Evolutionary conservation across 257 asterid species (phyloP), one percentile per base, ranked within the genome.

Genomic region (Striga asiatica): DNA sequence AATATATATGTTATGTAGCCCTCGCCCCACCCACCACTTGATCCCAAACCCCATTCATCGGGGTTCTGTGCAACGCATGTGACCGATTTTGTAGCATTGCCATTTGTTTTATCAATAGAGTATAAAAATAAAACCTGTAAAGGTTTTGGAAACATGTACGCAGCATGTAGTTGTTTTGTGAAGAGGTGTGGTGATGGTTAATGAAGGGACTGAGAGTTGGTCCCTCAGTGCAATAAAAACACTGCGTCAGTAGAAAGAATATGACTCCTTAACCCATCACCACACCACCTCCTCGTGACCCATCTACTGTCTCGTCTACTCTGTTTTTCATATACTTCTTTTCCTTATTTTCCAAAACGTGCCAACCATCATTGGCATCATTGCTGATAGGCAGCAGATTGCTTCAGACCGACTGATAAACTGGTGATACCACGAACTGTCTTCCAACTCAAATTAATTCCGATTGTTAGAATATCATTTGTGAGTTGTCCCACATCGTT

Each of bases 21-120:
- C n/a, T 50, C 34, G 0, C 8, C 24, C 16, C 12, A 56, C 63
- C 60, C 38, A 19, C 34, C 37, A 47, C 54, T 51, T 56, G 37
- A 50, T 51, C n/a, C 49, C 25, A 17, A 50, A 8, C 58, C 68
- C 71, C 65, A 65, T 45, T 23, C 47, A 22, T 46, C 19, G 7
- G 47, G 50, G 8, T 11, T 21, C 65, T 71, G 74, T 67, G 80
- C 71, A 74, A 60, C 69, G 89, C 97, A 85, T 79, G 95, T 85
- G 94, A 83, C 61, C 64, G 83, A 78, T 41, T 85, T 83, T 89
- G 97, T 79, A 81, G 86, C 61, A 72, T 83, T 74, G 84, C 74
- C 45, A 62, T 76, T 89, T 83, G 92, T 82, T 82, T 83, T 74
- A 76, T 76, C 66, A 31, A 47, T 8, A 6, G 46, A 22, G 61